Base-by-base conservation (phyloP, 306 rosid species). In the Pyrus bretschneideri region DNA sequence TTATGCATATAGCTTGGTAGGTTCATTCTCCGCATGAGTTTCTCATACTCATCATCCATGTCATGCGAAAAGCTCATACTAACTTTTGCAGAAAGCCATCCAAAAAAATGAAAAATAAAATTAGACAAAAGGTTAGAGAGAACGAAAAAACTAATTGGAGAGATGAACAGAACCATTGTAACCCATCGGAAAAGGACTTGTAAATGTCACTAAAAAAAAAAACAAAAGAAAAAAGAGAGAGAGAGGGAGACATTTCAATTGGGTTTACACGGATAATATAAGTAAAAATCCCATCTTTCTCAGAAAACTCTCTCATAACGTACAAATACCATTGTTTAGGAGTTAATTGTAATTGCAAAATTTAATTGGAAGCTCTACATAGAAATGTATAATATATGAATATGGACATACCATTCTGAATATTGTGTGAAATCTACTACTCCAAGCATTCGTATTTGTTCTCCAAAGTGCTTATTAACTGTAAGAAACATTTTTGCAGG, bases 361-460 rank as follows among this genome's bases (percentile, higher is more conserved):
- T 12, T 35, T 29, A 11, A 70, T 2, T 13, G 58, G 22, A 35
- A 77, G 54, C 58, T 73, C 15, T 3, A 74, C 68, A 46, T 25
- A 12, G 46, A 15, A 55, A 57, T 79, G 60, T 22, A 33, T n/a
- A 35, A 35, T 35, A 6, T 35, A 6, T 1, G 40, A 68, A 63
- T 49, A 70, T 58, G 42, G 73, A 76, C 84, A 49, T 73, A 95
- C 99, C 99, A 95, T 92, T 86, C 99, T 87, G 79, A 92, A 95
- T 86, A 95, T 92, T 74, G 97, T 92, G 86, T 95, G 99, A 5
- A 97, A 95, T 74, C 99, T 90, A 80, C 99, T 95, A 84, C 99
- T 95, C 82, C 94, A 86, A 46, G 75, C 91, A 77, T 95, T 95
- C 96, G 90, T 95, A 83, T 90, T 95, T 66, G 97, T 95, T 95